A percentile compares a stretch with the other conserved stretches of the same genome.
Conservation (phyloP, 495 filamentous ascomycete species). For the Thermothielavioides terrestris region DNA sequence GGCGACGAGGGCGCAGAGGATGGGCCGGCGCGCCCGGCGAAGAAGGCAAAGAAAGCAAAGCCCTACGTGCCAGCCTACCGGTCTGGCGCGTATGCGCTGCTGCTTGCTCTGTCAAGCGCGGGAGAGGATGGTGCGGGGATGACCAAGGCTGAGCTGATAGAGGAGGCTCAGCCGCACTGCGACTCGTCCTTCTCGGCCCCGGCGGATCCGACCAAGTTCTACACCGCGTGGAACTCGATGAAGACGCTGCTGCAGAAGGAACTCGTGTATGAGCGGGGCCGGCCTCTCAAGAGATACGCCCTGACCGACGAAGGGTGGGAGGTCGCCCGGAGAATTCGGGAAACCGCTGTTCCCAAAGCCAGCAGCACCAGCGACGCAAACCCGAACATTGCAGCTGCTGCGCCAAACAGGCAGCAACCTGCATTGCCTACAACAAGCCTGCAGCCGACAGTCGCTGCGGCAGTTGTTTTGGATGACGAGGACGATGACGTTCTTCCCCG, state of each 20-base stretch:
- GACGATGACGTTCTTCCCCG: constrained; percentile 4
- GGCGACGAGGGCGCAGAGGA: constrained; percentile 23
- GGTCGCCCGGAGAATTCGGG: constrained; percentile 59
- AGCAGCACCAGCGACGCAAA: not conserved
- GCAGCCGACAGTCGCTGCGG: not conserved
- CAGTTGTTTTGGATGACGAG: constrained; percentile 2
- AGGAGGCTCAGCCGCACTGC: constrained; percentile 61
- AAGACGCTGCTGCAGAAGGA: constrained; percentile 69
- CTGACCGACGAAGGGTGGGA: constrained; percentile 77
- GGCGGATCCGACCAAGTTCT: constrained; percentile 56
- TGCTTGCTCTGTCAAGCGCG: constrained; percentile 56
- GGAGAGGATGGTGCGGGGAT: constrained; percentile 56
- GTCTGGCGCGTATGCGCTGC: constrained; percentile 66
- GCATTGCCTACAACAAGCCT: not conserved
- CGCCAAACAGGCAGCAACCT: not conserved
- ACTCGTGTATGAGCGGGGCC: constrained; percentile 61
- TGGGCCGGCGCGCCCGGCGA: constrained; percentile 43
- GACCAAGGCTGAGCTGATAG: constrained; percentile 61
- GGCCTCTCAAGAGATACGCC: constrained; percentile 58
- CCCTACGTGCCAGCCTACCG: constrained; percentile 64
- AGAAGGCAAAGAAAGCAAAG: constrained; percentile 56
- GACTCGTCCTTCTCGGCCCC: constrained; percentile 68
- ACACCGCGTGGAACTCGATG: constrained; percentile 83
- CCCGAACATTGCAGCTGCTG: not conserved
- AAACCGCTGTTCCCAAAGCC: constrained; percentile 10